phyloP scores from a whole-genome alignment of 2,329 filamentous ascomycete genomes.

The Sporothrix pallida region DNA sequence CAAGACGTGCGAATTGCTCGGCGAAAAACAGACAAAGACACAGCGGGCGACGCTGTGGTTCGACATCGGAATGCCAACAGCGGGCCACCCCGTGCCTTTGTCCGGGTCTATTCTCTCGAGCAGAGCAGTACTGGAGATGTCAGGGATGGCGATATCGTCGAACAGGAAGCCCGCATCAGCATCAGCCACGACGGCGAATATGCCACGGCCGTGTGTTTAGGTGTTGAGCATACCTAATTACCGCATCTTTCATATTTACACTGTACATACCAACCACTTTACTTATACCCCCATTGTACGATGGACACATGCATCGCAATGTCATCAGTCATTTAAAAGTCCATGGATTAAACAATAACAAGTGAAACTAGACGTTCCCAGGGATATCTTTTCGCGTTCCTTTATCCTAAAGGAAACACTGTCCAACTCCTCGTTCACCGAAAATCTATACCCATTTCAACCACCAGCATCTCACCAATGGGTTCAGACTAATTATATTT shows the following conservation, averaged over 20 bases:
- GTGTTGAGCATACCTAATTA: constrained; percentile 41
- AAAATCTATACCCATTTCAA: not conserved
- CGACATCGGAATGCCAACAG: constrained; percentile 29
- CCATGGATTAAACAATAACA: constrained; percentile 32
- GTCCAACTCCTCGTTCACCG: constrained; percentile 29
- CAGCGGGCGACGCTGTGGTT: not conserved
- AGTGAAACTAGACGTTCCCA: constrained; percentile 32
- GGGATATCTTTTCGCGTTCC: constrained; percentile 36
- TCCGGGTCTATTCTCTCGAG: constrained; percentile 40
- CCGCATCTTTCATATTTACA: not conserved
- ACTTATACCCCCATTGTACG: too few species aligned
- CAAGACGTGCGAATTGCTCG: constrained; percentile 61
- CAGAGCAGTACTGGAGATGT: not conserved
- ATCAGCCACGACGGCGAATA: constrained; percentile 90
- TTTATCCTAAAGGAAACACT: constrained; percentile 19
- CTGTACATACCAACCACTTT: not conserved
- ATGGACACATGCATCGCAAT: not conserved
- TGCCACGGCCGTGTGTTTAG: constrained; percentile 72
- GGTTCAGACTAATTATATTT: not conserved
- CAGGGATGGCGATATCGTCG: constrained; percentile 26
- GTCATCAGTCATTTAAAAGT: not conserved
- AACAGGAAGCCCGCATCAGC: constrained; percentile 70
- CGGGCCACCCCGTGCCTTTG: constrained; percentile 54
- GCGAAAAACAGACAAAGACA: not conserved
- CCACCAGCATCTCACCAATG: not conserved